Conservation (phyloP, 225 moss, liverwort and hornwort species). For the Anthoceros angustus region DNA sequence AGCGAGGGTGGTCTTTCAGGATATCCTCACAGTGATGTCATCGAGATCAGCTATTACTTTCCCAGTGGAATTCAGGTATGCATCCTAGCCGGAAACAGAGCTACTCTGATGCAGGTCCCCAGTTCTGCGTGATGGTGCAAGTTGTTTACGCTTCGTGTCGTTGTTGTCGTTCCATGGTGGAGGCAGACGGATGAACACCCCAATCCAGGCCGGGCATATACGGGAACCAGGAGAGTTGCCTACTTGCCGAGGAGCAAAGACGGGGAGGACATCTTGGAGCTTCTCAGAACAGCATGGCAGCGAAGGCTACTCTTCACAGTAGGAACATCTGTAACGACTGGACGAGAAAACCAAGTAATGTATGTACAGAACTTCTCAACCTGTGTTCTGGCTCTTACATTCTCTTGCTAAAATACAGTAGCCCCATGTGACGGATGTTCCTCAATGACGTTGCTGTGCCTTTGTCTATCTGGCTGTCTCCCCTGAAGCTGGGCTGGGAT, state of each 20-base stretch:
- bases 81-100: not conserved
- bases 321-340: slow-evolving; percentile 51
- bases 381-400: not conserved
- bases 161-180: not conserved
- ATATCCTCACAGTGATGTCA: slow-evolving; percentile 26
- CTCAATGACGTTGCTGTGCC: not conserved
- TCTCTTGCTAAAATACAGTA: too few species aligned
- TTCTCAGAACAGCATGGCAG: slow-evolving; percentile 47
- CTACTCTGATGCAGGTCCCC: not conserved
- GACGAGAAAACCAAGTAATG: slow-evolving; percentile 41
- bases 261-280: slow-evolving; percentile 41
- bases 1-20: slow-evolving; percentile 33
- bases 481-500: slow-evolving; percentile 44
- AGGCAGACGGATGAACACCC: slow-evolving; percentile 41
- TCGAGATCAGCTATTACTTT: slow-evolving; percentile 31
- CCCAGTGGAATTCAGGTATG: slow-evolving; percentile 39
- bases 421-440: not conserved
- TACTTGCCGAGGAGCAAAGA: slow-evolving; percentile 40
- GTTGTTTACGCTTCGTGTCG: too few species aligned
- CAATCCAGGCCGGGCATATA: slow-evolving; percentile 32
- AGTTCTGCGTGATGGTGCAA: too few species aligned
- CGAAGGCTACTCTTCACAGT: slow-evolving; percentile 50
- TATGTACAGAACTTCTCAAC: slow-evolving; percentile 14
- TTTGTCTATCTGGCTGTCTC: not conserved
- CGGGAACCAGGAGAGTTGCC: slow-evolving; percentile 37